phyloP scores from a whole-genome alignment of 179 eudicot genomes.

The Corrigiola litoralis region DNA sequence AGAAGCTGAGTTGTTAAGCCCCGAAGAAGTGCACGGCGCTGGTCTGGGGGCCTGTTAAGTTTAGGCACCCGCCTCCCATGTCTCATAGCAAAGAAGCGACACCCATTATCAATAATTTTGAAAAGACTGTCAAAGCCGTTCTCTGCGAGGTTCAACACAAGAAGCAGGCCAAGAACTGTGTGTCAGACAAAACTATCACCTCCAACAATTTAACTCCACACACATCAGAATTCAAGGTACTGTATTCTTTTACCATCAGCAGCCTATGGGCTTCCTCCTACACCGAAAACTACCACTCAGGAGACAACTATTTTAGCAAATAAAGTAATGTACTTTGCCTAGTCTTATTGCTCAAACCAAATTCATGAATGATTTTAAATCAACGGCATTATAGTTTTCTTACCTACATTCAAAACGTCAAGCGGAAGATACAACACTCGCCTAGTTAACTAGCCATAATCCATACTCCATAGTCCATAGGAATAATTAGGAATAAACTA shows the following conservation, averaged over 20 bases:
- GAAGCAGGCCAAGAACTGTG: background rate
- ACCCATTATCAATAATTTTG: constrained; percentile 49
- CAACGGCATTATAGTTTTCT: background rate
- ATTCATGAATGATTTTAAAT: background rate
- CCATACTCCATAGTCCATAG: too few relatives aligned
- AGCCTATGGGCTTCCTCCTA: background rate
- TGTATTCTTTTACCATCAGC: background rate
- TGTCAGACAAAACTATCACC: too few relatives aligned
- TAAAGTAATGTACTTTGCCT: too few relatives aligned
- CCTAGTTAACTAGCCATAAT: too few relatives aligned
- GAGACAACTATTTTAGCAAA: too few relatives aligned
- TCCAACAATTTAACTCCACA: too few relatives aligned
- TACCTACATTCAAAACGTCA: too few relatives aligned
- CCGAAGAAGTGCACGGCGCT: constrained; percentile 72
- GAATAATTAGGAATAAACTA: too few relatives aligned
- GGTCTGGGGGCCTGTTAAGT: constrained; percentile 88
- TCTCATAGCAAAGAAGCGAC: constrained; percentile 66
- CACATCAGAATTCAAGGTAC: too few relatives aligned
- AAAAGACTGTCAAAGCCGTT: constrained; percentile 34
- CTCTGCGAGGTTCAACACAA: constrained; percentile 30
- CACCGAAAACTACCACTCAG: background rate
- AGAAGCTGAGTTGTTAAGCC: constrained; percentile 91
- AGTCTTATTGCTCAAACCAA: too few relatives aligned
- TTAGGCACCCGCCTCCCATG: constrained; percentile 83
- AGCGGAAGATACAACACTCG: too few relatives aligned